Evolutionary conservation across 176 grass and related monocot genomes (phyloP).

Genomic region (Lolium rigidum): DNA sequence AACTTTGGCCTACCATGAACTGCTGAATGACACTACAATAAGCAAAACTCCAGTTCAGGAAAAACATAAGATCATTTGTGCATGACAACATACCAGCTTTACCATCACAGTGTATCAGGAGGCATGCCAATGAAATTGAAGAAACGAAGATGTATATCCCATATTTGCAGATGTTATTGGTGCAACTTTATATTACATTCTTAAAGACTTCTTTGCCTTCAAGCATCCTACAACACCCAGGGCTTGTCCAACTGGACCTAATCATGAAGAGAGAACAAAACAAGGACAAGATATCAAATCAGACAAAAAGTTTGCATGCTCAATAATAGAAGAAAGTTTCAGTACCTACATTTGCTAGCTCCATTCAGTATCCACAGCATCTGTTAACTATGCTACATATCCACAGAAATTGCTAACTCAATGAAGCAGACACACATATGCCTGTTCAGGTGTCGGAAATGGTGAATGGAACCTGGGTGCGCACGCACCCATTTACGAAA

Average conservation of each 20-base stretch:
- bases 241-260: constrained; percentile 11
- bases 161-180: not conserved
- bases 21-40: not conserved
- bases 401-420: not conserved
- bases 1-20: not conserved
- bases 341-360: constrained; percentile 21
- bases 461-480: no score
- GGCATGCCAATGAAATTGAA: not conserved
- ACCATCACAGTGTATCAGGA: not conserved
- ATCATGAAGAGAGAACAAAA: constrained; percentile 16
- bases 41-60: not conserved
- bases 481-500: no score
- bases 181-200: constrained; percentile 8
- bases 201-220: not conserved
- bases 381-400: not conserved
- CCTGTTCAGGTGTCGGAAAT: no score
- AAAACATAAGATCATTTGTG: not conserved
- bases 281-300: not conserved
- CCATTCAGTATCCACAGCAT: not conserved
- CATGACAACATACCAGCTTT: not conserved
- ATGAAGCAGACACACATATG: not conserved
- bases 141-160: not conserved
- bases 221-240: constrained; percentile 5
- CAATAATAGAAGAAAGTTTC: constrained; percentile 17
- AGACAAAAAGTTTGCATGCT: constrained; percentile 23